Evolutionary conservation across 257 asterid genomes (phyloP), one percentile per base, ranked within the genome.

Genomic region (Jasminum sambac): DNA sequence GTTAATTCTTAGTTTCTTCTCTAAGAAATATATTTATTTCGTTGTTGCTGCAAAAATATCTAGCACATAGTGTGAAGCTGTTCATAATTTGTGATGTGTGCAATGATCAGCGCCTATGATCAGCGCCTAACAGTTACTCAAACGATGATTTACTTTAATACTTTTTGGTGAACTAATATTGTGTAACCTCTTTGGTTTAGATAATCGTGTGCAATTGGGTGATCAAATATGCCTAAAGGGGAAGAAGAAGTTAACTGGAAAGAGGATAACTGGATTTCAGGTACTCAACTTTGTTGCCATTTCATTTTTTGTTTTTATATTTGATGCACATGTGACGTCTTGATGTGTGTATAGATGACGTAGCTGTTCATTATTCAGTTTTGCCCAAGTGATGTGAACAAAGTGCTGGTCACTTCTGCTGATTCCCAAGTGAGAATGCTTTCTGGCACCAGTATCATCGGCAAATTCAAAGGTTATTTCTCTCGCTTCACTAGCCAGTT

Each of bases 241-340:
- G 74, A 93, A 89, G 85, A 90, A 87, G 82, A 93, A 87, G 78
- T 71, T 68, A 64, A 65, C 90, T 61, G 88, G 86, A 74, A 94
- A 86, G 80, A 84, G 89, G 81, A 86, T 94, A 63, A 89, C 89
- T 42, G 98, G 98, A 76, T 91, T 94, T 83, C 93, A 90, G 98
- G 98, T 92, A 16, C 7, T 42, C 25, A 66, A 8, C 26, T 5
- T 14, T 34, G 1, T 1, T 60, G 8, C 58, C 21, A 36, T 64
- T 21, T 55, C n/a, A 65, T 21, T 26, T 23, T 50, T 64, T 0
- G 25, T 41, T 30, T 12, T 13, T 67, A 52, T 10, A 42, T 38
- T 36, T 67, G 67, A 25, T 55, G 62, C 60, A 11, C 11, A 8
- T 42, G 23, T 17, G 38, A 43, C 21, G 36, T 42, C 8, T 52